A percentile compares a stretch with the other conserved stretches of the same genome.
phyloP scores from a whole-genome alignment of 108 stramenopile species.

The Bacterosira constricta region DNA sequence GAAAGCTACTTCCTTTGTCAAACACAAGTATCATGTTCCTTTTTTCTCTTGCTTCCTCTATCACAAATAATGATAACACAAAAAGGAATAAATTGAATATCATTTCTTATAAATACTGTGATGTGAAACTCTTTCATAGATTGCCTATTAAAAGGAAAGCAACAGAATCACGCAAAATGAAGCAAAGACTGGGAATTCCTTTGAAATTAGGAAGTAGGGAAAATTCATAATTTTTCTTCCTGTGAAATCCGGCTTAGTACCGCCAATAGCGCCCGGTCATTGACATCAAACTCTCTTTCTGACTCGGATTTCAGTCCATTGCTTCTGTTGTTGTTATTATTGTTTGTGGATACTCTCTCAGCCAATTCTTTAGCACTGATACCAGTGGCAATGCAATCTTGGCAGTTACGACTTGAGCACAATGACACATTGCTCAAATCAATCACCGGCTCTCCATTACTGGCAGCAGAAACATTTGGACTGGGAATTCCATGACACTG shows the following conservation, averaged over 20 bases:
- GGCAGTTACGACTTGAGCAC: neutral
- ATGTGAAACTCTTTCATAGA: too few relatives aligned
- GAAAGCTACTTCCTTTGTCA: too few relatives aligned
- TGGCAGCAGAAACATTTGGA: neutral
- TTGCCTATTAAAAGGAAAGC: too few relatives aligned
- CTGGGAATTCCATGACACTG: constrained; percentile 4
- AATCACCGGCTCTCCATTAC: constrained; percentile 1
- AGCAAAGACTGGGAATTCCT: too few relatives aligned
- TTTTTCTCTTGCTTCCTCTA: too few relatives aligned
- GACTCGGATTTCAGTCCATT: neutral
- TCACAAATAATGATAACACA: too few relatives aligned
- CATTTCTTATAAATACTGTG: too few relatives aligned
- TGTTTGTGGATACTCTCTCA: neutral
- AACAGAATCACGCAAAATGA: too few relatives aligned
- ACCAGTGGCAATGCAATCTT: neutral
- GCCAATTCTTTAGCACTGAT: neutral
- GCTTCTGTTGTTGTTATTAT: neutral
- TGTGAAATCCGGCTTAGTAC: constrained; percentile 1
- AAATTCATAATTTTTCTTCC: neutral
- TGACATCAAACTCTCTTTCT: constrained; percentile 13
- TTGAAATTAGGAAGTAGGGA: too few relatives aligned
- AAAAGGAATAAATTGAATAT: too few relatives aligned
- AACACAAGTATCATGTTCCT: too few relatives aligned
- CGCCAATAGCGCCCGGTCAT: constrained; percentile 17
- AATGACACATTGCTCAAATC: constrained; percentile 1